A percentile compares a stretch with the other conserved stretches of the same genome.
Conservation (phyloP, 192 early-diverging fungal species). For the Entomortierella chlamydospora region DNA sequence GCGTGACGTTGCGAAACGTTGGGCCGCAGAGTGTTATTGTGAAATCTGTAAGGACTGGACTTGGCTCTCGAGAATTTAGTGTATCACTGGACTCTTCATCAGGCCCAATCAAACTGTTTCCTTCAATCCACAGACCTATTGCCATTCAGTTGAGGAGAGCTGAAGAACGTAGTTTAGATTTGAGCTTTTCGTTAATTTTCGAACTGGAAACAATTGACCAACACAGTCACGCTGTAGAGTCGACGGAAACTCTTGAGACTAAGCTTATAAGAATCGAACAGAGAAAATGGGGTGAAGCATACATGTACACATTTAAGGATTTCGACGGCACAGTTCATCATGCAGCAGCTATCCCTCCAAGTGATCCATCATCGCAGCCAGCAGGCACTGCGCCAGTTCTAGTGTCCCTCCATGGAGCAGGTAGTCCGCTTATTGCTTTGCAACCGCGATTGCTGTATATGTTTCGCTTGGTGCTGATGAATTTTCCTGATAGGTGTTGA, state of each 20-base stretch:
- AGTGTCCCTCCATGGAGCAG: slow-evolving; percentile 80
- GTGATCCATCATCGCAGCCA: slow-evolving; percentile 37
- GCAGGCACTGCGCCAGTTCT: slow-evolving; percentile 61
- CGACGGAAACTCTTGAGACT: slow-evolving; percentile 2
- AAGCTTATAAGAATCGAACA: slow-evolving; percentile 22
- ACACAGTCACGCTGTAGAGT: not conserved
- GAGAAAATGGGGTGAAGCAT: slow-evolving; percentile 62
- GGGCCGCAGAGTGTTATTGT: slow-evolving; percentile 23
- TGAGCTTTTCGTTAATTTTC: slow-evolving; percentile 18
- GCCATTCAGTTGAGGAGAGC: slow-evolving; percentile 3
- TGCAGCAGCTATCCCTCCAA: slow-evolving; percentile 61
- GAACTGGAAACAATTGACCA: not conserved
- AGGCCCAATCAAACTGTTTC: not conserved
- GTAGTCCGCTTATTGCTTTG: too few species aligned
- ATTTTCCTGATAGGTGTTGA: slow-evolving; percentile 47
- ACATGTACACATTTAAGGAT: slow-evolving; percentile 77
- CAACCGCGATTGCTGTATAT: too few species aligned
- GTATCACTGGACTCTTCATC: not conserved
- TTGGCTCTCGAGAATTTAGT: slow-evolving; percentile 5
- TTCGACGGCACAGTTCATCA: slow-evolving; percentile 77
- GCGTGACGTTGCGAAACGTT: slow-evolving; percentile 46
- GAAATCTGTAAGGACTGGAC: slow-evolving; percentile 8
- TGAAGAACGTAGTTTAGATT: not conserved
- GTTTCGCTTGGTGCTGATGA: too few species aligned
- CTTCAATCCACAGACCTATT: slow-evolving; percentile 31